A percentile compares a stretch with the other conserved stretches of the same genome.
Conservation (phyloP, 176 grass and related monocot genomes). For the Melocanna baccifera region DNA sequence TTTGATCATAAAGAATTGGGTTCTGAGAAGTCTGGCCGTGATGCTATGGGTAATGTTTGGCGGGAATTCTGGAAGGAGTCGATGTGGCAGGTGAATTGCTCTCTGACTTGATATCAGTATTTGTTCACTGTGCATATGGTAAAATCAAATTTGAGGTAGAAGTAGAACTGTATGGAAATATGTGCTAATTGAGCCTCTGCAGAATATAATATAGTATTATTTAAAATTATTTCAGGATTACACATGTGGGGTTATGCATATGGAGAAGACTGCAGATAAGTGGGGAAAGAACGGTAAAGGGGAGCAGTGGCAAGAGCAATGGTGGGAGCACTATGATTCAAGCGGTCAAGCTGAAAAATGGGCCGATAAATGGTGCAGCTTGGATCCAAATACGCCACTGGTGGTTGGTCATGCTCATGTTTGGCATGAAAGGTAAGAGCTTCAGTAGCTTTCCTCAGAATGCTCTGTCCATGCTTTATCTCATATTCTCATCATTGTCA, state of each 20-base stretch:
- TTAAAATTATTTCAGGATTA: constrained; percentile 54
- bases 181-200: not conserved
- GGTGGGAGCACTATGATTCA: constrained; percentile 89
- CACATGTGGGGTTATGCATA: constrained; percentile 60
- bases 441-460: not conserved
- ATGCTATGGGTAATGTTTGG: constrained; percentile 91
- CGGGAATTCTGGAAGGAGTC: constrained; percentile 93
- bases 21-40: constrained; percentile 90
- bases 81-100: constrained; percentile 75
- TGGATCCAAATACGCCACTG: constrained; percentile 76
- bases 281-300: constrained; percentile 87
- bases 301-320: constrained; percentile 96
- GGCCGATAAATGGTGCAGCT: constrained; percentile 96
- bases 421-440: constrained; percentile 94
- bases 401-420: constrained; percentile 97
- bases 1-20: constrained; percentile 93
- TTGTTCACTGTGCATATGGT: not conserved
- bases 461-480: not conserved
- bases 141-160: not conserved
- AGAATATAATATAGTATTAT: constrained; percentile 25
- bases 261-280: constrained; percentile 98
- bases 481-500: not conserved
- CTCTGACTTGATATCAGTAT: not conserved
- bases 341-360: constrained; percentile 78
- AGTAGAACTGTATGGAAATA: not conserved